Conservation (phyloP, 495 filamentous ascomycete genomes). For the Pyrenula aspistea region DNA sequence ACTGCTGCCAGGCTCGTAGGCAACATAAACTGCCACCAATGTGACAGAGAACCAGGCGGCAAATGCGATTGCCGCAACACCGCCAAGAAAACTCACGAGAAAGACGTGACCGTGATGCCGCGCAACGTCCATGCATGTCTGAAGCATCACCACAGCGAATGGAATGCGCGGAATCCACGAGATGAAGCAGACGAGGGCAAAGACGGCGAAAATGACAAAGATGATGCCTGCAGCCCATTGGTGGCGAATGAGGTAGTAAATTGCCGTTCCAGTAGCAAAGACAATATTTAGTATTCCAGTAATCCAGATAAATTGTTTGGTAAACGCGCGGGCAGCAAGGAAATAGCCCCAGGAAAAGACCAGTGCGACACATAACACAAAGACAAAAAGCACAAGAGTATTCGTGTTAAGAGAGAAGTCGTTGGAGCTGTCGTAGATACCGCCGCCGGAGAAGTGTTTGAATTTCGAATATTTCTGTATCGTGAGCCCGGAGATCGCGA, state of each 20-base stretch:
- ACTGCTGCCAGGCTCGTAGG: conserved; percentile 49
- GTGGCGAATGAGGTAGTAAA: conserved; percentile 51
- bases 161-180: conserved; percentile 81
- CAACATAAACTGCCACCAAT: conserved; percentile 59
- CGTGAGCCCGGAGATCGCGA: conserved; percentile 62
- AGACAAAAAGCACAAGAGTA: conserved; percentile 72
- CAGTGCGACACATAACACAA: conserved; percentile 59
- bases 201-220: conserved; percentile 68
- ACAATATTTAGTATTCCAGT: conserved; percentile 61
- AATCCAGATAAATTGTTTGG: conserved; percentile 84
- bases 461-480: conserved; percentile 63
- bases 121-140: conserved; percentile 76
- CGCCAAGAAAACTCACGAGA: conserved; percentile 69
- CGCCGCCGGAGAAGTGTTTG: conserved; percentile 55
- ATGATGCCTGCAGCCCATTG: conserved; percentile 78
- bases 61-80: conserved; percentile 60
- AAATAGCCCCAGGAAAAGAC: conserved; percentile 68
- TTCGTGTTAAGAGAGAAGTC: conserved; percentile 65
- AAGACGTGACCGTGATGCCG: conserved; percentile 78
- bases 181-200: conserved; percentile 69
- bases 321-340: conserved; percentile 63
- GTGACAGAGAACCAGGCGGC: conserved; percentile 54
- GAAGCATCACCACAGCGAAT: conserved; percentile 80
- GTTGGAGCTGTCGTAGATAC: conserved; percentile 56
- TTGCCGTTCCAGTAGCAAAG: conserved; percentile 54